Percentiles rank a stretch among this genome's conserved stretches.
Conservation (phyloP, 768 basidiomycete species). For the Crassisporium funariophilum region DNA sequence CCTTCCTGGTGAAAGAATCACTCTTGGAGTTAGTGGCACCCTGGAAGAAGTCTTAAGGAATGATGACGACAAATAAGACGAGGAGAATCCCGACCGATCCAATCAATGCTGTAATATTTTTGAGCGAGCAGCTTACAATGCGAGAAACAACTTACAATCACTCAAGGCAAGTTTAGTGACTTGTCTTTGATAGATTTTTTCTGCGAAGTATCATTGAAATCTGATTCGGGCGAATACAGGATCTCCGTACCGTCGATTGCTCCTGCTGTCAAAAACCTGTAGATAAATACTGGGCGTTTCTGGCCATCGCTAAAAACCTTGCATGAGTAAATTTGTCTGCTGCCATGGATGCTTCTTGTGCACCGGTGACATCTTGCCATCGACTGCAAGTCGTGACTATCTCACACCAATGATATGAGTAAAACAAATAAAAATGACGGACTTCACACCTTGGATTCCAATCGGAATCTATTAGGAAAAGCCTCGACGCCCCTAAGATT, state of each 20-base stretch:
- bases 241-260: conserved; percentile 77
- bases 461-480: conserved; percentile 87
- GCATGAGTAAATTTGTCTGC: no score
- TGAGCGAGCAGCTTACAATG: background rate
- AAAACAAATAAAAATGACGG: background rate
- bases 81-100: conserved; percentile 51
- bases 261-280: conserved; percentile 82
- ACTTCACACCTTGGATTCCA: conserved; percentile 83
- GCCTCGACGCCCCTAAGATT: conserved; percentile 63
- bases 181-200: conserved; percentile 93
- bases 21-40: conserved; percentile 55
- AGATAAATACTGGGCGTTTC: conserved; percentile 87
- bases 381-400: conserved; percentile 88
- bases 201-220: conserved; percentile 34
- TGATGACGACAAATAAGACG: no score
- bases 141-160: conserved; percentile 56
- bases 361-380: conserved; percentile 98
- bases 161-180: conserved; percentile 92
- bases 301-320: conserved; percentile 95
- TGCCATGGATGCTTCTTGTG: no score
- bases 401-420: conserved; percentile 1
- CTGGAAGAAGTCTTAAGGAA: conserved; percentile 23
- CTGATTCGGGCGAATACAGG: background rate
- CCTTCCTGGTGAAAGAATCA: conserved; percentile 85
- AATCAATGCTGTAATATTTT: conserved; percentile 57